Percentiles rank a stretch among this genome's conserved stretches.
phyloP scores from a whole-genome alignment of 148 eudicot species.

The Talinum fruticosum region DNA sequence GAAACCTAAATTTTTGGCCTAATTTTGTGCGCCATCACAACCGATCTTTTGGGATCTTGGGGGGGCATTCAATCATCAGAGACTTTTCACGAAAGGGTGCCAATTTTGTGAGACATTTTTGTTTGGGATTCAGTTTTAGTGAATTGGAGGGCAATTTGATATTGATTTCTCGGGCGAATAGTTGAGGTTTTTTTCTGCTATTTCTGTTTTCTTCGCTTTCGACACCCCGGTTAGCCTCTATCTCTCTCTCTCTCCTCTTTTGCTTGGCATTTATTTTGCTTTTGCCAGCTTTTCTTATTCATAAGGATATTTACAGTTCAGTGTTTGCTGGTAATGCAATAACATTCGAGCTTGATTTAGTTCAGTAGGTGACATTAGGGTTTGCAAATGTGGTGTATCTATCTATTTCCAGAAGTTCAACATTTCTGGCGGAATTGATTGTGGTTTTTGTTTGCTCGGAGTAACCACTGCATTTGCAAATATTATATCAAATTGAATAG shows the following conservation, averaged over 20 bases:
- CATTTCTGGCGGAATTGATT: neutral
- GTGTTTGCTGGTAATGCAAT: neutral
- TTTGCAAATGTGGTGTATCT: neutral
- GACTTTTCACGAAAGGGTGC: conserved; percentile 17
- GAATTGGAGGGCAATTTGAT: conserved; percentile 18
- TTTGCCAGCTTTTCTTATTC: neutral
- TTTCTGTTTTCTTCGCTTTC: conserved; percentile 1
- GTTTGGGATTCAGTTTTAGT: conserved; percentile 37
- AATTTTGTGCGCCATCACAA: neutral
- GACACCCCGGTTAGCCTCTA: conserved; percentile 13
- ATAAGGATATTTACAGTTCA: neutral
- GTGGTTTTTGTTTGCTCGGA: neutral
- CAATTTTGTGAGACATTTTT: conserved; percentile 13
- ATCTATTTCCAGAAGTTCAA: neutral
- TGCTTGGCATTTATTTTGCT: neutral
- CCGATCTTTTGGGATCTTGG: conserved; percentile 20
- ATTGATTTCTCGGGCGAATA: conserved; percentile 10
- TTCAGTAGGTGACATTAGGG: conserved; percentile 8
- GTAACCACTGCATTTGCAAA: neutral
- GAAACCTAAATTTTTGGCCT: neutral
- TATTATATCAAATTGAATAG: neutral
- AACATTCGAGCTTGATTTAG: neutral
- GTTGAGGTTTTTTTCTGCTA: neutral
- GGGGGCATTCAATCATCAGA: conserved; percentile 21
- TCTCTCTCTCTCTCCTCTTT: neutral